Base-by-base conservation (phyloP, 495 filamentous ascomycete species). In the Neurospora sp. region DNA sequence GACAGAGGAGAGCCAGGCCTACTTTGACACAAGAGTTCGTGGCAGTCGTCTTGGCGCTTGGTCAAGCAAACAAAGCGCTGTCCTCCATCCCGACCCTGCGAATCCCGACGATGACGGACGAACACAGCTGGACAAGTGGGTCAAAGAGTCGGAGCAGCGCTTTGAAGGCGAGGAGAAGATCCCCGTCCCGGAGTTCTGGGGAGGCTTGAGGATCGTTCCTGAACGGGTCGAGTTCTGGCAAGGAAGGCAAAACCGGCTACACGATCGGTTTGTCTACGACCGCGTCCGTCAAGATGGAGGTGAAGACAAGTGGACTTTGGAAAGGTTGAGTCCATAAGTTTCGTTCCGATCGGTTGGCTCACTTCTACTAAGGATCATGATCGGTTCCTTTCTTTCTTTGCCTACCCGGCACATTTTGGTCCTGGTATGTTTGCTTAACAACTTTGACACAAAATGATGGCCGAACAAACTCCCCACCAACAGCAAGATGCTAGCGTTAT, bases 221-320 rank as follows among this genome's bases (percentile, higher is more conserved):
- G 92, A 93, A 81, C 88, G 89, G 71, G 87, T 98, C 45, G 94
- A 97, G 85, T 98, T 98, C 82, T 97, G 94, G 95, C 93, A 97
- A 84, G 96, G 96, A 45, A 87, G 96, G 72, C 86, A 90, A 72
- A 97, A 90, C 85, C 87, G 96, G 42, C 81, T 97, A 79, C 94
- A 97, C 86, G 94, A 98, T 89, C 92, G 96, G 34, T 98, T 98
- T 81, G 84, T 90, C 74, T 99, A 98, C 84, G 86, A 88, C 31
- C 89, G 87, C 76, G 84, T 86, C 54, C 80, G 69, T 13, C 76
- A 77, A 21, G 77, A 80, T 21, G 79, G 77, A 48, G 80, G 79
- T 38, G 80, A 79, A 66, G 79, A 77, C 17, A 84, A 82, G 76
- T 93, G 89, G 84, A 86, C 81, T 73, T 82, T 89, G 74, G 85